Evolutionary conservation across 768 basidiomycete species (phyloP), one percentile per base, ranked within the genome.

Genomic region (Termitomyces bulborhizus): DNA sequence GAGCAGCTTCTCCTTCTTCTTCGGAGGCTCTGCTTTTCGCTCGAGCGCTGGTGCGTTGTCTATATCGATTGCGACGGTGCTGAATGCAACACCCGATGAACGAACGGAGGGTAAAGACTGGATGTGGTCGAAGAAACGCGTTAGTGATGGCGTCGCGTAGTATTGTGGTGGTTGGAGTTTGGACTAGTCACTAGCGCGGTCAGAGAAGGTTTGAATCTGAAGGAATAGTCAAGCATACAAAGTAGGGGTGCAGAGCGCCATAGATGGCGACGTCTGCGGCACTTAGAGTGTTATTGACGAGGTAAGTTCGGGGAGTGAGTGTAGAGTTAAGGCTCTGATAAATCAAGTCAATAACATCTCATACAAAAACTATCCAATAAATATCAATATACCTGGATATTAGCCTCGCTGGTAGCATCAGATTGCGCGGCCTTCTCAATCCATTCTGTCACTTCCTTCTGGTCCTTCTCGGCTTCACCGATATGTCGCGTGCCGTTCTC

Each of bases 111-210:
- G 76, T 21, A 76, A 76, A 45, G 82, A 78, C 73, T 98, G 96
- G 56, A 99, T 81, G 71, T 98, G 93, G 71, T 95, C 89, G 67
- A 98, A 96, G 77, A 96, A 98, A 44, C 97, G 90, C 41, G 90
- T 90, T 39, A 98, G 69, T 21, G 90, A 80, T 5, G 96, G 93
- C 53, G 84, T 80, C 16, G 85, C 72, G 67, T 90, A 86, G 74
- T 90, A 88, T 66, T 89, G 82, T n/a, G 78, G 61, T 4, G 88
- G 76, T 62, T 83, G 79, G 16, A 88, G 74, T 65, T 85, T 82
- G 8, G 88, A 82, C 87, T 96, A 57, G 21, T 51, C 45, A 57
- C 54, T 55, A 41, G 40, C 53, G 48, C 54, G 29, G 40, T 61
- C 46, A 61, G 43, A 24, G 2, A 12, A 7, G 24, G 9, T 0